Percentiles rank a stretch among this genome's conserved stretches.
These are phyloP conservation scores for Naganishia cerealis DNA, from an alignment of 1,284 basidiomycete genomes.

Conservation along the genomic window DNA sequence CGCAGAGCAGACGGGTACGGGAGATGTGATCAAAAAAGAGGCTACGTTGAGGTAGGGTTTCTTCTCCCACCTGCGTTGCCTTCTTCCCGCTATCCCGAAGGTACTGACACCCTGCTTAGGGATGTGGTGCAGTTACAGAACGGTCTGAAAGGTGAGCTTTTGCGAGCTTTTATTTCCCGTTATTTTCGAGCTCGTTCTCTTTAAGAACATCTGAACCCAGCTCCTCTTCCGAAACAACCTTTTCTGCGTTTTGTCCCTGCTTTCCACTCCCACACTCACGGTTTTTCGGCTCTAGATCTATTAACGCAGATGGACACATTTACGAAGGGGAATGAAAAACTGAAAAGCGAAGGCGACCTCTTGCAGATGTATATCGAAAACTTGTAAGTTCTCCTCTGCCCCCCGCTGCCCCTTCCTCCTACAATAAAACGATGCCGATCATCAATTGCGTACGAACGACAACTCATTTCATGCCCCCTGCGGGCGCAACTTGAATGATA, in stretches of 20 bases:
- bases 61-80: background rate
- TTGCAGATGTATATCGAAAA: slow-evolving; percentile 52
- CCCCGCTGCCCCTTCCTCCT: background rate
- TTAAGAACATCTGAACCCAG: background rate
- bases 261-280: background rate
- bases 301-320: slow-evolving; percentile 47
- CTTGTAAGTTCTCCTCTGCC: slow-evolving; percentile 41
- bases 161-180: background rate
- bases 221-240: background rate
- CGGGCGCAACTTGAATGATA: background rate
- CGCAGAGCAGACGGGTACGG: background rate
- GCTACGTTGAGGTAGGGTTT: slow-evolving; percentile 14
- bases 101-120: background rate
- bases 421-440: background rate
- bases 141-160: background rate
- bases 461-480: too few relatives aligned
- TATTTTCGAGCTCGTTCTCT: background rate
- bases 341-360: slow-evolving; percentile 31
- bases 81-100: background rate
- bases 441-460: too few relatives aligned
- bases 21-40: slow-evolving; percentile 15
- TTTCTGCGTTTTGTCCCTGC: background rate
- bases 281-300: background rate
- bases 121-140: slow-evolving; percentile 8
- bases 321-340: slow-evolving; percentile 47